These are phyloP conservation scores for Rubus parviflorus DNA, from an alignment of 306 rosid species.

Conservation along the genomic window DNA sequence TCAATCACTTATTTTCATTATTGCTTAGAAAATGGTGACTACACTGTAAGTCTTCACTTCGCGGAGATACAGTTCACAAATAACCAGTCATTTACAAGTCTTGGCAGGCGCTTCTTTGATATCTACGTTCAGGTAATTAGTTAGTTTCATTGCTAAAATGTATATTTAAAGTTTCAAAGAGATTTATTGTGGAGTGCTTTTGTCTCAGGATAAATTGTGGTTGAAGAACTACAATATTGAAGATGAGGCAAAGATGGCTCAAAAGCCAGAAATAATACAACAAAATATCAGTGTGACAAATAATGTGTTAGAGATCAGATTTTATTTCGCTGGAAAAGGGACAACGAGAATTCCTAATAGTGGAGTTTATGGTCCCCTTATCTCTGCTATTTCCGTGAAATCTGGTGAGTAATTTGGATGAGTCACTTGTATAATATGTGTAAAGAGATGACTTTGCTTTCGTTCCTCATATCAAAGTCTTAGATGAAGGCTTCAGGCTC, in stretches of 20 bases:
- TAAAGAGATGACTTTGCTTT: neutral
- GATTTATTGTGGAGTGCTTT: slow-evolving; percentile 7
- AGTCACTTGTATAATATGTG: neutral
- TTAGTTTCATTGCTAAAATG: neutral
- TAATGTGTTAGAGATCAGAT: slow-evolving; percentile 56
- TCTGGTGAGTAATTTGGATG: slow-evolving; percentile 46
- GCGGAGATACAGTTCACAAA: slow-evolving; percentile 63
- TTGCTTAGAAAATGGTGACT: slow-evolving; percentile 71
- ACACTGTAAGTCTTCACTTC: slow-evolving; percentile 58
- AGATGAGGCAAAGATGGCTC: slow-evolving; percentile 41
- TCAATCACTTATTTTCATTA: slow-evolving; percentile 67
- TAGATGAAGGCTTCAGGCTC: neutral
- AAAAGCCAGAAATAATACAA: slow-evolving; percentile 35
- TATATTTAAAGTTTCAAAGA: slow-evolving; percentile 16
- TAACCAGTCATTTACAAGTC: slow-evolving; percentile 45
- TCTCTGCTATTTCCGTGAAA: slow-evolving; percentile 65
- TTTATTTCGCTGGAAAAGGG: slow-evolving; percentile 64
- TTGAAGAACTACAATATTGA: slow-evolving; percentile 56
- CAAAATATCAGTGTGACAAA: slow-evolving; percentile 40
- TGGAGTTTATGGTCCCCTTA: slow-evolving; percentile 69
- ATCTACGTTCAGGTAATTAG: slow-evolving; percentile 63
- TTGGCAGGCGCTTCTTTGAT: slow-evolving; percentile 62
- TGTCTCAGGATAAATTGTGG: slow-evolving; percentile 50
- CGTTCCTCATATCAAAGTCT: neutral
- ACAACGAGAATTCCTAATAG: slow-evolving; percentile 58